phyloP scores from a whole-genome alignment of 768 basidiomycete species.

The Boletus sp. region DNA sequence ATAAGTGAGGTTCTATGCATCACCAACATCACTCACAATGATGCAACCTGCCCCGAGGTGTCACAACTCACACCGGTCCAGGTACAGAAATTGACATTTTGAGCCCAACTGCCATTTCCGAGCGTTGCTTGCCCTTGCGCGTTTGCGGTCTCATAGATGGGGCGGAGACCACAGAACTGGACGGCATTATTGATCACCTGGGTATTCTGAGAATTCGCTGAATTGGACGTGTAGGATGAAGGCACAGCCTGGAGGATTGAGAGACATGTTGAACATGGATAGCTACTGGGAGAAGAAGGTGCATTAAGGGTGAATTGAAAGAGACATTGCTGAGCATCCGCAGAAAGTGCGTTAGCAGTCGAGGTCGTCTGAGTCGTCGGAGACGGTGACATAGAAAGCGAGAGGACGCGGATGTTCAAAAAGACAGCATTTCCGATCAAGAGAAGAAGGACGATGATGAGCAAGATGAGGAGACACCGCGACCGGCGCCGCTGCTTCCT shows the following conservation, averaged over 20 bases:
- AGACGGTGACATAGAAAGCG: conserved; percentile 13
- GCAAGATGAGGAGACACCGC: conserved; percentile 28
- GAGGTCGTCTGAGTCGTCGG: conserved; percentile 21
- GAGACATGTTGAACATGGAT: conserved; percentile 47
- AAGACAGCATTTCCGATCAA: conserved; percentile 40
- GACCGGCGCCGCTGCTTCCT: conserved; percentile 31
- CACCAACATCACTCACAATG: conserved; percentile 34
- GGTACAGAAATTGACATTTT: conserved; percentile 42
- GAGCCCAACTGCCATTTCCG: conserved; percentile 42
- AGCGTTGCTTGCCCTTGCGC: conserved; percentile 38
- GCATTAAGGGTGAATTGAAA: conserved; percentile 45
- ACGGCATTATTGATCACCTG: conserved; percentile 35
- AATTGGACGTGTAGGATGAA: conserved; percentile 25
- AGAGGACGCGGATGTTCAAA: conserved; percentile 36
- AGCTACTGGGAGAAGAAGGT: conserved; percentile 38
- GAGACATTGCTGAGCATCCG: conserved; percentile 42
- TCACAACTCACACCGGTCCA: conserved; percentile 48
- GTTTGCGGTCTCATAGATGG: conserved; percentile 40
- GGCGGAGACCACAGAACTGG: conserved; percentile 48
- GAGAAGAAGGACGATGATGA: conserved; percentile 41
- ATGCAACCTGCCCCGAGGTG: conserved; percentile 36
- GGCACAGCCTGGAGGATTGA: conserved; percentile 39
- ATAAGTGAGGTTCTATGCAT: not conserved
- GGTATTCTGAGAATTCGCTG: conserved; percentile 32
- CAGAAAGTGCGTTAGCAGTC: conserved; percentile 33